Percentiles rank a stretch among this genome's conserved stretches.
Conservation (phyloP, 2,329 filamentous ascomycete genomes). For the Ophidiomyces ophidiicola region DNA sequence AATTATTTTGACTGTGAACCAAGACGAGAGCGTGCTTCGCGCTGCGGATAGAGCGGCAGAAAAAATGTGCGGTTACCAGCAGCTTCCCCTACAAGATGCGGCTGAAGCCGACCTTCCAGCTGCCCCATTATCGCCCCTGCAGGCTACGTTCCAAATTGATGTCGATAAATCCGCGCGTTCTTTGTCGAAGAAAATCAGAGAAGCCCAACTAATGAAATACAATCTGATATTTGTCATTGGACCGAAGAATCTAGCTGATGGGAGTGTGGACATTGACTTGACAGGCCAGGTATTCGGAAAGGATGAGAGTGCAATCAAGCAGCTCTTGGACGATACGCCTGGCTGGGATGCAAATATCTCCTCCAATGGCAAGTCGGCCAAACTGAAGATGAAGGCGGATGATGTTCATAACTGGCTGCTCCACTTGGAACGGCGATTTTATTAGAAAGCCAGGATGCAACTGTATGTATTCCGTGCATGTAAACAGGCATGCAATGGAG, state of each 20-base stretch:
- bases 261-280: constrained; percentile 40
- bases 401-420: constrained; percentile 29
- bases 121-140: constrained; percentile 36
- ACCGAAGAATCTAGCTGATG: constrained; percentile 47
- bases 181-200: constrained; percentile 56
- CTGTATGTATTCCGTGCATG: neutral
- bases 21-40: constrained; percentile 36
- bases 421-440: constrained; percentile 28
- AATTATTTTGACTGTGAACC: constrained; percentile 60
- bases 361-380: constrained; percentile 12
- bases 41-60: constrained; percentile 40
- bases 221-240: constrained; percentile 64
- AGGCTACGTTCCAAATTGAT: constrained; percentile 57
- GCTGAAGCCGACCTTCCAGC: constrained; percentile 20
- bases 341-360: constrained; percentile 12
- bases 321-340: constrained; percentile 19
- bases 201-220: constrained; percentile 61
- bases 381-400: constrained; percentile 26
- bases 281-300: constrained; percentile 34
- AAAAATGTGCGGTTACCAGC: constrained; percentile 33
- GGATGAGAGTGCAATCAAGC: constrained; percentile 21
- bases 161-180: constrained; percentile 52
- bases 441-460: constrained; percentile 19
- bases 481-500: neutral
- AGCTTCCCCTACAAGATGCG: neutral